These are phyloP conservation scores for Didymella glomerata DNA, from an alignment of 2,329 filamentous ascomycete genomes.

Conservation along the genomic window DNA sequence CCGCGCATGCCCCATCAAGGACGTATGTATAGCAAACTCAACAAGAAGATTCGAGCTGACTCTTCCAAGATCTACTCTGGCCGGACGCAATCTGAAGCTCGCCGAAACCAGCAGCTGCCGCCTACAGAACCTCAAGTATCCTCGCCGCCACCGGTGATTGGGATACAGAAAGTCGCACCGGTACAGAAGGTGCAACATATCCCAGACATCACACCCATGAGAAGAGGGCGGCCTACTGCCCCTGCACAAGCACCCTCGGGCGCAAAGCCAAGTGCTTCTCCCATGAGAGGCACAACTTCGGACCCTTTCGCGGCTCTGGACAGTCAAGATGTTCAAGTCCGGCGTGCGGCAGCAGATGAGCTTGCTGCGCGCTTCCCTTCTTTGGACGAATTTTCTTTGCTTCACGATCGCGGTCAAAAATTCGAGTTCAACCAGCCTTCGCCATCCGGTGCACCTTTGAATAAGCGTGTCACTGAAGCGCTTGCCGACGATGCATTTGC, in stretches of 20 bases:
- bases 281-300: constrained; percentile 71
- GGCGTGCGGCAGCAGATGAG: constrained; percentile 72
- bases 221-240: constrained; percentile 77
- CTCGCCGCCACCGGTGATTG: constrained; percentile 69
- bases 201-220: constrained; percentile 93
- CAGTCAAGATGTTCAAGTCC: constrained; percentile 62
- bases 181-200: constrained; percentile 74
- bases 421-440: constrained; percentile 74
- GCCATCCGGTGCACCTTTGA: constrained; percentile 60
- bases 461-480: constrained; percentile 74
- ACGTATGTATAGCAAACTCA: constrained; percentile 63
- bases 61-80: constrained; percentile 58
- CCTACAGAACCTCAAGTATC: constrained; percentile 61
- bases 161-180: constrained; percentile 82
- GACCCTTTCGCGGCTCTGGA: constrained; percentile 95
- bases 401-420: constrained; percentile 83
- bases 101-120: constrained; percentile 67
- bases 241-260: constrained; percentile 54
- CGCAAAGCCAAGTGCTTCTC: constrained; percentile 70
- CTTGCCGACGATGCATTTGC: constrained; percentile 87
- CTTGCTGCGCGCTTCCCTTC: constrained; percentile 86
- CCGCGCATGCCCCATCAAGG: constrained; percentile 83
- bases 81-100: constrained; percentile 70
- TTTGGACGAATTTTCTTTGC: constrained; percentile 88
- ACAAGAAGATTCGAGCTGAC: constrained; percentile 30